Evolutionary conservation across 768 basidiomycete species (phyloP).

Genomic region (Saitozyma podzolica): DNA sequence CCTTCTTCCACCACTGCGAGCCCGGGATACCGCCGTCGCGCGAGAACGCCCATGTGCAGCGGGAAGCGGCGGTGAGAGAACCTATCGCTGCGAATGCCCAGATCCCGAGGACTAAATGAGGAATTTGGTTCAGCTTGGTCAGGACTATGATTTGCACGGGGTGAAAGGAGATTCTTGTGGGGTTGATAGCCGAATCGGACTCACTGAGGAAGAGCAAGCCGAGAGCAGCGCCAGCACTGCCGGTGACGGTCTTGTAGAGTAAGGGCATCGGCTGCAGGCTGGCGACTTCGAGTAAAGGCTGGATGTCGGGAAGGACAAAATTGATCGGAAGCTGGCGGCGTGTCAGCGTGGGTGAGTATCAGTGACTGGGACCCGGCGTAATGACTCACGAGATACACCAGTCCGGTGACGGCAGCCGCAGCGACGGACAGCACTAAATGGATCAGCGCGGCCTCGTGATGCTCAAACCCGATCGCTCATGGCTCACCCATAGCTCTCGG

Average conservation of each 20-base stretch:
- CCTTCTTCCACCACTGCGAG: conserved; percentile 57
- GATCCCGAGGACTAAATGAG: conserved; percentile 37
- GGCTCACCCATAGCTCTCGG: conserved; percentile 62
- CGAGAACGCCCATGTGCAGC: conserved; percentile 71
- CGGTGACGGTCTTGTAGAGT: conserved; percentile 66
- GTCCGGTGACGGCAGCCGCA: conserved; percentile 41
- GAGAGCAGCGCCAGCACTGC: conserved; percentile 64
- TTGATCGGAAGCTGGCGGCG: conserved; percentile 60
- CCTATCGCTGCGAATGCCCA: conserved; percentile 64
- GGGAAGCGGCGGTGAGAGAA: conserved; percentile 66
- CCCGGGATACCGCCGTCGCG: conserved; percentile 68
- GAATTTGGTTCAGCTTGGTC: not conserved
- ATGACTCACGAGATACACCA: conserved; percentile 40
- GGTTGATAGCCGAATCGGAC: conserved; percentile 5
- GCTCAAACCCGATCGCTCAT: not conserved
- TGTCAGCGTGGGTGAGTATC: not conserved
- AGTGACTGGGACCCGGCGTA: not conserved
- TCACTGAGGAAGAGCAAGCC: conserved; percentile 59
- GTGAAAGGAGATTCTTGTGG: not conserved
- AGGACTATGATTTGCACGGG: no score
- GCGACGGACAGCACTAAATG: conserved; percentile 36
- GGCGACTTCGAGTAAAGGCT: conserved; percentile 61
- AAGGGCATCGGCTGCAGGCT: conserved; percentile 67
- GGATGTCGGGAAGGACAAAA: conserved; percentile 66
- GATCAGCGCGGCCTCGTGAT: not conserved